Percentiles rank a stretch among this genome's conserved stretches.
phyloP scores from a whole-genome alignment of 2,329 filamentous ascomycete genomes.

The Colletotrichum sp. region DNA sequence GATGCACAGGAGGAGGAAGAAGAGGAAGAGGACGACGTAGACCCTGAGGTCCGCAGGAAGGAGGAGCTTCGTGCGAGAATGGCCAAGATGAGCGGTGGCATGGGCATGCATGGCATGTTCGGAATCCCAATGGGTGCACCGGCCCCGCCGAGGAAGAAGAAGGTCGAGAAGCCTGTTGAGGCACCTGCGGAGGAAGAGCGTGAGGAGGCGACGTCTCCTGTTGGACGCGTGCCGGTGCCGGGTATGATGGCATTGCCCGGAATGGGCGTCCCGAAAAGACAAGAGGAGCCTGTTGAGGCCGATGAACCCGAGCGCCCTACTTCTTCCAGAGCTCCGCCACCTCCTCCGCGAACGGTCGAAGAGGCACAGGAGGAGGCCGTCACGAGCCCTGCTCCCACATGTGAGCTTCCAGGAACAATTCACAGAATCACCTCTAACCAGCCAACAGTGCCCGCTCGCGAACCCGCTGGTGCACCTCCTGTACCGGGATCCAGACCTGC shows the following conservation, averaged over 20 bases:
- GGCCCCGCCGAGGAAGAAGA: slow-evolving; percentile 62
- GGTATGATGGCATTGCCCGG: slow-evolving; percentile 73
- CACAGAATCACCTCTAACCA: slow-evolving; percentile 33
- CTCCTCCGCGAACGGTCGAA: slow-evolving; percentile 52
- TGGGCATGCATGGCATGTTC: slow-evolving; percentile 97
- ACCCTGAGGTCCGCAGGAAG: slow-evolving; percentile 84
- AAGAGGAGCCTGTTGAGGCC: slow-evolving; percentile 48
- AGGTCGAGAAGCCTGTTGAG: slow-evolving; percentile 45
- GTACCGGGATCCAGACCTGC: slow-evolving; percentile 57
- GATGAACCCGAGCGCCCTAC: slow-evolving; percentile 53
- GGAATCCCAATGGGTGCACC: slow-evolving; percentile 68
- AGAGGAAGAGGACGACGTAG: slow-evolving; percentile 80
- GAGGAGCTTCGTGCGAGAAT: slow-evolving; percentile 93
- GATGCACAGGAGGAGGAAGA: slow-evolving; percentile 60
- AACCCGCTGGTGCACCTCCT: slow-evolving; percentile 43
- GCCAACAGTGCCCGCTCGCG: slow-evolving; percentile 37
- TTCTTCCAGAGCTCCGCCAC: slow-evolving; percentile 44
- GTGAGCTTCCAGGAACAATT: slow-evolving; percentile 16
- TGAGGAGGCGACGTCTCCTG: slow-evolving; percentile 49
- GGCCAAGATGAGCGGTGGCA: slow-evolving; percentile 98
- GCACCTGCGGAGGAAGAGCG: slow-evolving; percentile 39
- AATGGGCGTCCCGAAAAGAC: slow-evolving; percentile 64
- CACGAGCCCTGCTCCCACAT: not conserved
- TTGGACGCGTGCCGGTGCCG: slow-evolving; percentile 55
- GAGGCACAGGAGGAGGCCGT: slow-evolving; percentile 42